Percentiles rank a stretch among this genome's conserved stretches.
These are phyloP conservation scores for Suillus discolor DNA, from an alignment of 768 basidiomycete genomes.

Conservation along the genomic window DNA sequence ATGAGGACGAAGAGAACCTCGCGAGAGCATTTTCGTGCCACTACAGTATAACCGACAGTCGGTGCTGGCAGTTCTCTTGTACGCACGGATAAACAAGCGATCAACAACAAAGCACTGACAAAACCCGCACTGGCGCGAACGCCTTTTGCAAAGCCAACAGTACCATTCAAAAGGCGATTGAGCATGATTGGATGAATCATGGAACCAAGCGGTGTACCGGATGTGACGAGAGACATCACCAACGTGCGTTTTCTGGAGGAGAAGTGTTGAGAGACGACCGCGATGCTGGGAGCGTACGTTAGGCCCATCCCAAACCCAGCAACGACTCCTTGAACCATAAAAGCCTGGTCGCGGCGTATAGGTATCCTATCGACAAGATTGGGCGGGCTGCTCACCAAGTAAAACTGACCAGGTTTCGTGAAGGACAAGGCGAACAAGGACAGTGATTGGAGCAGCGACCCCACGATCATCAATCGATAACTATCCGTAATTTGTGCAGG, in stretches of 20 bases:
- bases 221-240: slow-evolving; percentile 47
- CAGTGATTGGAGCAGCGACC: slow-evolving; percentile 29
- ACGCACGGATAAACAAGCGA: slow-evolving; percentile 41
- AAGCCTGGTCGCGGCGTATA: slow-evolving; percentile 31
- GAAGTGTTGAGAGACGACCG: slow-evolving; percentile 49
- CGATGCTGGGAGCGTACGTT: slow-evolving; percentile 46
- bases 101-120: slow-evolving; percentile 36
- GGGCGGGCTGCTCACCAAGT: slow-evolving; percentile 28
- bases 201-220: slow-evolving; percentile 56
- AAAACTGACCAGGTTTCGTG: slow-evolving; percentile 35
- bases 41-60: not conserved
- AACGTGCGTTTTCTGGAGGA: slow-evolving; percentile 36
- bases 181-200: slow-evolving; percentile 62
- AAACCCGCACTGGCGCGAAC: slow-evolving; percentile 43
- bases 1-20: slow-evolving; percentile 2
- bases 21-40: slow-evolving; percentile 1
- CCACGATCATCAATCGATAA: slow-evolving; percentile 21
- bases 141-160: slow-evolving; percentile 46
- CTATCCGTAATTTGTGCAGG: not conserved
- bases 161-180: slow-evolving; percentile 45
- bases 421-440: slow-evolving; percentile 42
- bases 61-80: slow-evolving; percentile 35
- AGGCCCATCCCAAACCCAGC: slow-evolving; percentile 46
- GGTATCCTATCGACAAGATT: not conserved
- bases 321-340: slow-evolving; percentile 47